phyloP scores from a whole-genome alignment of 1,284 basidiomycete species.

The Clitocybe nebularis region DNA sequence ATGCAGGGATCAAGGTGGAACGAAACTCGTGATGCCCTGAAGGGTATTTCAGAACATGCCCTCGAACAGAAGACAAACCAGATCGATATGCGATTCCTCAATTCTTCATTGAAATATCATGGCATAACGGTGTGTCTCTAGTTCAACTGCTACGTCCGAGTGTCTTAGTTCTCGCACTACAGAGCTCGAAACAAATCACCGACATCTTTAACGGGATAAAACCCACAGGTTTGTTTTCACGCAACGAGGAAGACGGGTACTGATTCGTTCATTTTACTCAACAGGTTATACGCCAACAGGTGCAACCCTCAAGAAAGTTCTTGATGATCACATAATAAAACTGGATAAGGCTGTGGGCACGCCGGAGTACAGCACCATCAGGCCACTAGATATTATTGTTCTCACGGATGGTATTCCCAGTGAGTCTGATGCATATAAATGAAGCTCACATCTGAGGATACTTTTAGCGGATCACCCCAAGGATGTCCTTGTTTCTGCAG shows the following conservation, averaged over 20 bases:
- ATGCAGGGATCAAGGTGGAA: slow-evolving; percentile 21
- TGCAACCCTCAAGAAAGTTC: slow-evolving; percentile 15
- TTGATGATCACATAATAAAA: slow-evolving; percentile 17
- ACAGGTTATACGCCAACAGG: slow-evolving; percentile 22
- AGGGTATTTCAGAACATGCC: slow-evolving; percentile 25
- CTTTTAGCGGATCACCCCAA: slow-evolving; percentile 19
- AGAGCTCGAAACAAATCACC: slow-evolving; percentile 9
- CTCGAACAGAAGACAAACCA: slow-evolving; percentile 20
- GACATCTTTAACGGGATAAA: slow-evolving; percentile 11
- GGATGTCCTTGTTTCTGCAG: slow-evolving; percentile 19
- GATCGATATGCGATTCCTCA: slow-evolving; percentile 26
- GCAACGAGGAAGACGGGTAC: too few species aligned
- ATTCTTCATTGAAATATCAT: slow-evolving; percentile 13
- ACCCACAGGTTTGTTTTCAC: slow-evolving; percentile 10
- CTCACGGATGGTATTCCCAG: slow-evolving; percentile 27
- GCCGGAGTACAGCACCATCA: slow-evolving; percentile 11
- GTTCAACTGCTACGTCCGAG: too few species aligned
- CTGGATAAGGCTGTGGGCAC: slow-evolving; percentile 15
- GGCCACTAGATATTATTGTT: slow-evolving; percentile 27
- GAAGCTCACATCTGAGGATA: too few species aligned
- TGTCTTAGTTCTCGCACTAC: too few species aligned
- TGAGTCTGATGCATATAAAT: too few species aligned
- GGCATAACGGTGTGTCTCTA: slow-evolving; percentile 15
- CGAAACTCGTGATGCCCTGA: slow-evolving; percentile 23
- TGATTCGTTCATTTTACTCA: neutral